Evolutionary conservation across 176 grass and related monocot species (phyloP).

Genomic region (Oryza australiensis): DNA sequence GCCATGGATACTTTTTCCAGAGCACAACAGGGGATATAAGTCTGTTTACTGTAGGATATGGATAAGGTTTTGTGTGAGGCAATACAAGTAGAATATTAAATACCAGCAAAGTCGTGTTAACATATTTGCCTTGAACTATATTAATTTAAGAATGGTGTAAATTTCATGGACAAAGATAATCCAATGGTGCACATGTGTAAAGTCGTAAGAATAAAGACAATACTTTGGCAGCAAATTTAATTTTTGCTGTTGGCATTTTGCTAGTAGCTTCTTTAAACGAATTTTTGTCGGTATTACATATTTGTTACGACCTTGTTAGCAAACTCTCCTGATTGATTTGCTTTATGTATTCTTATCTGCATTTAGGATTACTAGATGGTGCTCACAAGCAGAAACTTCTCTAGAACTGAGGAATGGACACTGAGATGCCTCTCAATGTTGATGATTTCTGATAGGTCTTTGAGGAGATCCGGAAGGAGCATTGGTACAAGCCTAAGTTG

Average conservation of each 20-base stretch:
- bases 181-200: background rate
- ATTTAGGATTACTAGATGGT: constrained; percentile 35
- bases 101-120: background rate
- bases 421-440: constrained; percentile 41
- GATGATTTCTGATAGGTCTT: constrained; percentile 56
- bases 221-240: background rate
- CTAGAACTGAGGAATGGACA: constrained; percentile 27
- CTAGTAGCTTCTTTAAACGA: background rate
- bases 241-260: background rate
- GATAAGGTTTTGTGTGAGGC: background rate
- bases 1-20: background rate
- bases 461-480: constrained; percentile 82
- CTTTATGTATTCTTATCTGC: background rate
- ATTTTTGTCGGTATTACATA: background rate
- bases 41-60: background rate
- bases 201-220: background rate
- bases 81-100: background rate
- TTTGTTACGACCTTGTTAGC: background rate
- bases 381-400: constrained; percentile 25
- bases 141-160: background rate
- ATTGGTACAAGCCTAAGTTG: constrained; percentile 79
- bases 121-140: background rate
- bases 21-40: background rate
- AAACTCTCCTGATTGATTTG: background rate
- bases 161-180: too few relatives aligned